Conservation (phyloP, 2,329 filamentous ascomycete species). For the Blastomyces emzantsi region DNA sequence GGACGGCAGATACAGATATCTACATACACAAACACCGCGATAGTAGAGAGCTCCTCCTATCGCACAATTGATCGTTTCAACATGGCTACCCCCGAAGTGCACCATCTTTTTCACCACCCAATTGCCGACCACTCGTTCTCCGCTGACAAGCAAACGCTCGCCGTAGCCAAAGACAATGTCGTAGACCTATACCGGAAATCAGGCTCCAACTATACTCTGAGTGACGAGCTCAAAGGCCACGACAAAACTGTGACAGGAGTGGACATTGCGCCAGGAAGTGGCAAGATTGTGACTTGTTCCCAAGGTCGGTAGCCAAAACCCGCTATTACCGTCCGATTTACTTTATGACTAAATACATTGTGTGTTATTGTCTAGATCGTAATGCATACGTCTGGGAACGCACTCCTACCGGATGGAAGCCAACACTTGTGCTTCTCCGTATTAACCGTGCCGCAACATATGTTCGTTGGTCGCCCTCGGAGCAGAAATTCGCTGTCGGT, state of each 20-base stretch:
- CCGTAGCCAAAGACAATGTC: conserved; percentile 80
- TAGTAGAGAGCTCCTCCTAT: conserved; percentile 99
- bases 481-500: conserved; percentile 95
- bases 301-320: conserved; percentile 54
- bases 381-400: conserved; percentile 98
- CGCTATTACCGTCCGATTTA: background rate
- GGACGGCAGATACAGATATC: background rate
- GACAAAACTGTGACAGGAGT: conserved; percentile 96
- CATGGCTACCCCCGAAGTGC: conserved; percentile 83
- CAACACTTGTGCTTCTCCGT: conserved; percentile 88
- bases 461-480: conserved; percentile 92
- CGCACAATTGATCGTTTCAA: conserved; percentile 35
- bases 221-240: conserved; percentile 90
- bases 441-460: conserved; percentile 96
- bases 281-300: conserved; percentile 94
- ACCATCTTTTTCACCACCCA: conserved; percentile 92
- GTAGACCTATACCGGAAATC: conserved; percentile 77
- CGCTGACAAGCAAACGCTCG: conserved; percentile 75
- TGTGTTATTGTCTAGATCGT: conserved; percentile 53
- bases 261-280: conserved; percentile 83
- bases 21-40: conserved; percentile 35
- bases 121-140: conserved; percentile 99
- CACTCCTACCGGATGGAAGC: conserved; percentile 87
- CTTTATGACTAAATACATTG: background rate
- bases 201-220: conserved; percentile 67